A percentile compares a stretch with the other conserved stretches of the same genome.
Conservation (phyloP, 1,139 yeast genomes). For the Candida buenavistaensis region DNA sequence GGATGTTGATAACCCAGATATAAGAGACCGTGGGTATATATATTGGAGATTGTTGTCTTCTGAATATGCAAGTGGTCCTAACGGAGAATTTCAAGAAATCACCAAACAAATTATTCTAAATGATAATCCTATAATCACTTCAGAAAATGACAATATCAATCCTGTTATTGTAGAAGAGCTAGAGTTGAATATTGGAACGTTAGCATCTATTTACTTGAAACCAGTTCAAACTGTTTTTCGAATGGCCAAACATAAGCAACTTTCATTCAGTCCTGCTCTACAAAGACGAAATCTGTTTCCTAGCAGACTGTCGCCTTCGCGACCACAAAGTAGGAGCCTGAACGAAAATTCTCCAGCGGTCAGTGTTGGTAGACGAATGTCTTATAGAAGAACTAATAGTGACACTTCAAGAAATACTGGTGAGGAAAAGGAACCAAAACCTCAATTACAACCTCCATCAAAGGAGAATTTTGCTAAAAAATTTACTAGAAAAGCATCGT, state of each 20-base stretch:
- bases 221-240: slow-evolving; percentile 82
- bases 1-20: slow-evolving; percentile 72
- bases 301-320: not conserved
- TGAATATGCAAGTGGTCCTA: slow-evolving; percentile 25
- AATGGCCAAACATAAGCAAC: slow-evolving; percentile 52
- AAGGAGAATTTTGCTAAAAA: slow-evolving; percentile 30
- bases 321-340: slow-evolving; percentile 6
- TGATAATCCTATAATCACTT: slow-evolving; percentile 60
- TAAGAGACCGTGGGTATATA: slow-evolving; percentile 81
- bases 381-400: slow-evolving; percentile 13
- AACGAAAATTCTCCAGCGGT: slow-evolving; percentile 7
- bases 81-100: slow-evolving; percentile 36
- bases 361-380: slow-evolving; percentile 9
- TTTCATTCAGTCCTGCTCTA: slow-evolving; percentile 67
- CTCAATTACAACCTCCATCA: slow-evolving; percentile 10
- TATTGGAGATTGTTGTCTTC: slow-evolving; percentile 80
- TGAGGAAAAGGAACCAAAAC: slow-evolving; percentile 1
- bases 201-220: slow-evolving; percentile 81
- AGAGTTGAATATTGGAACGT: slow-evolving; percentile 76
- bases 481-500: slow-evolving; percentile 34
- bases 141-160: slow-evolving; percentile 72
- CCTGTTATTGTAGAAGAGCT: slow-evolving; percentile 74
- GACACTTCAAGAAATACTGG: slow-evolving; percentile 4
- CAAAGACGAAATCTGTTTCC: slow-evolving; percentile 19
- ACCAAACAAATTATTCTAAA: slow-evolving; percentile 61